phyloP scores from a whole-genome alignment of 169 alveolate genomes.

The Cryptosporidium ubiquitum region DNA sequence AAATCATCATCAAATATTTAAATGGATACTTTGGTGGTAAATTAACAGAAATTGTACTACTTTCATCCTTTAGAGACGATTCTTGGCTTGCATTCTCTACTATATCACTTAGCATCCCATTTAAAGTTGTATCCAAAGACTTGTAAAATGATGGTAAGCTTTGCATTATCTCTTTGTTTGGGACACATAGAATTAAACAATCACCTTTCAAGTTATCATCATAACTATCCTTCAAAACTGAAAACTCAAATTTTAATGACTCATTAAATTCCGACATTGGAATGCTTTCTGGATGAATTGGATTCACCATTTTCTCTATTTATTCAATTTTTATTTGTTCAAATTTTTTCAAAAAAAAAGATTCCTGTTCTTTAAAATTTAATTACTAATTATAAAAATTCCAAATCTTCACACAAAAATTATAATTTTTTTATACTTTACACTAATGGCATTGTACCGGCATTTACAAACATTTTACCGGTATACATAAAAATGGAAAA shows the following conservation, averaged over 20 bases:
- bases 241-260: slow-evolving; percentile 27
- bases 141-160: background rate
- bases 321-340: background rate
- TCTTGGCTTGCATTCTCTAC: slow-evolving; percentile 15
- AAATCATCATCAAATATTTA: background rate
- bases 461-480: slow-evolving; percentile 29
- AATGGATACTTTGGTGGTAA: slow-evolving; percentile 38
- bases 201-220: slow-evolving; percentile 10
- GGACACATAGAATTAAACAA: slow-evolving; percentile 32
- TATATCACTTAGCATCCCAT: slow-evolving; percentile 13
- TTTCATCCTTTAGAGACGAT: slow-evolving; percentile 7
- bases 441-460: background rate
- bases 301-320: slow-evolving; percentile 52
- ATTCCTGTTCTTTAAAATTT: too few species aligned
- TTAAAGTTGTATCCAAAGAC: slow-evolving; percentile 17
- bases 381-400: background rate
- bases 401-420: background rate
- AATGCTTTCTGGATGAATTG: slow-evolving; percentile 46
- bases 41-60: background rate
- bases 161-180: background rate
- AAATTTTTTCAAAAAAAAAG: too few species aligned
- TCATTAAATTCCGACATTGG: slow-evolving; percentile 59
- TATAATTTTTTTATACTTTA: background rate
- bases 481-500: background rate
- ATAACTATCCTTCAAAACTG: background rate